Evolutionary conservation across 495 filamentous ascomycete genomes (phyloP).

Genomic region (Tuber aestivum): DNA sequence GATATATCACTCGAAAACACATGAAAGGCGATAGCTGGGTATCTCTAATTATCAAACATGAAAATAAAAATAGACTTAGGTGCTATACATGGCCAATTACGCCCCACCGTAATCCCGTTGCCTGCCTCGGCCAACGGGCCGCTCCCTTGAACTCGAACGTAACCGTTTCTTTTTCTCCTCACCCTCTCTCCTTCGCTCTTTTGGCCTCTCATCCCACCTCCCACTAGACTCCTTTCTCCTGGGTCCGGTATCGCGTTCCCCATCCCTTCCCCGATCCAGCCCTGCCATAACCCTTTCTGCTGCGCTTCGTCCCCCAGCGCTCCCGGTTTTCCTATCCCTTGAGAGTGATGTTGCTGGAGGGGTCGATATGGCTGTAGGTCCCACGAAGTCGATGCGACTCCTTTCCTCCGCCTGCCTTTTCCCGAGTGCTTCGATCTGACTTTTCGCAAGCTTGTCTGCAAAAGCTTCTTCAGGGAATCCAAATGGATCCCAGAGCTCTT

Average conservation of each 20-base stretch:
- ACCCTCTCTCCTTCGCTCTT: slow-evolving; percentile 36
- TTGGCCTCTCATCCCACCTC: slow-evolving; percentile 29
- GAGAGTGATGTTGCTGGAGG: slow-evolving; percentile 34
- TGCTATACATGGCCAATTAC: neutral
- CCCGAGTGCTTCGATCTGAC: slow-evolving; percentile 57
- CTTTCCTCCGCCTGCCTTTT: slow-evolving; percentile 56
- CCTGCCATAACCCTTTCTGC: slow-evolving; percentile 46
- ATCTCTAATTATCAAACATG: slow-evolving; percentile 2
- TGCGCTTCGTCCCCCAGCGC: slow-evolving; percentile 40
- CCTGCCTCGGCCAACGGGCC: slow-evolving; percentile 23
- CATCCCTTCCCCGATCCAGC: slow-evolving; percentile 40
- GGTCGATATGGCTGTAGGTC: slow-evolving; percentile 44
- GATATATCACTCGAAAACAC: neutral
- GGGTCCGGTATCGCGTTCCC: slow-evolving; percentile 39
- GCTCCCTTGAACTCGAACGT: slow-evolving; percentile 28
- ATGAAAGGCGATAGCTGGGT: neutral
- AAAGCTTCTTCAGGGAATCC: slow-evolving; percentile 66
- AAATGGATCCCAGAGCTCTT: slow-evolving; percentile 61
- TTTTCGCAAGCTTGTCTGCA: slow-evolving; percentile 62
- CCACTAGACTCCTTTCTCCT: slow-evolving; percentile 14
- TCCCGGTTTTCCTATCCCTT: slow-evolving; percentile 24
- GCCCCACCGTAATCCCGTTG: slow-evolving; percentile 15
- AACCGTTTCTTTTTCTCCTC: slow-evolving; percentile 32
- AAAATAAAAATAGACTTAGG: neutral
- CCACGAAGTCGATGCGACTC: slow-evolving; percentile 71